phyloP scores from a whole-genome alignment of 345 rosid genomes.

The Euphorbia lathyris region DNA sequence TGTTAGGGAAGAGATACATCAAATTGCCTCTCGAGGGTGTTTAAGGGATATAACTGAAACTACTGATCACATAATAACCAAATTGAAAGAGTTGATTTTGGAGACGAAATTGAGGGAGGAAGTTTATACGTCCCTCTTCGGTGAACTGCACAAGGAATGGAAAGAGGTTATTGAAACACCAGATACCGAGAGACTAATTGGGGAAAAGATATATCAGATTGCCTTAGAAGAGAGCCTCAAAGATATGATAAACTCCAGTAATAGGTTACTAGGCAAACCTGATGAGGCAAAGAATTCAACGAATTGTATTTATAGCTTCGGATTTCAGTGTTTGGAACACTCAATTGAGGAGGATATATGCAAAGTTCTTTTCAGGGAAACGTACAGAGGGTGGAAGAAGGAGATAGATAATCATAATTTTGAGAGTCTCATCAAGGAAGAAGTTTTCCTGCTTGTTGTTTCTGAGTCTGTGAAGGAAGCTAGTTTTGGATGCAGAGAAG shows the following conservation, averaged over 20 bases:
- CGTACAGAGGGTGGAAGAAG: conserved; percentile 18
- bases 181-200: conserved; percentile 12
- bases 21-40: conserved; percentile 30
- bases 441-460: conserved; percentile 18
- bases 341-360: conserved; percentile 31
- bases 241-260: conserved; percentile 4
- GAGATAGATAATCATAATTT: conserved; percentile 17
- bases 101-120: conserved; percentile 19
- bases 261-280: conserved; percentile 4
- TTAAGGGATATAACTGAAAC: conserved; percentile 19
- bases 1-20: conserved; percentile 35
- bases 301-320: background rate
- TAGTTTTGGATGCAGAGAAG: background rate
- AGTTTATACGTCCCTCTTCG: conserved; percentile 9
- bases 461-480: conserved; percentile 25
- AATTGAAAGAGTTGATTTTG: conserved; percentile 13
- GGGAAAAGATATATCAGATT: conserved; percentile 35
- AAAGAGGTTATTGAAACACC: conserved; percentile 18
- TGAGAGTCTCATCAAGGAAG: conserved; percentile 29
- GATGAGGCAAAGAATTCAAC: conserved; percentile 12
- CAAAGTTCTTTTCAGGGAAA: conserved; percentile 25
- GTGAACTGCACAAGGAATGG: conserved; percentile 30
- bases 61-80: conserved; percentile 15
- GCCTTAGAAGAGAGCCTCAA: conserved; percentile 34
- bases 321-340: conserved; percentile 23